Evolutionary conservation across 768 basidiomycete species (phyloP), one percentile per base, ranked within the genome.

Genomic region (Pluteus cervinus): DNA sequence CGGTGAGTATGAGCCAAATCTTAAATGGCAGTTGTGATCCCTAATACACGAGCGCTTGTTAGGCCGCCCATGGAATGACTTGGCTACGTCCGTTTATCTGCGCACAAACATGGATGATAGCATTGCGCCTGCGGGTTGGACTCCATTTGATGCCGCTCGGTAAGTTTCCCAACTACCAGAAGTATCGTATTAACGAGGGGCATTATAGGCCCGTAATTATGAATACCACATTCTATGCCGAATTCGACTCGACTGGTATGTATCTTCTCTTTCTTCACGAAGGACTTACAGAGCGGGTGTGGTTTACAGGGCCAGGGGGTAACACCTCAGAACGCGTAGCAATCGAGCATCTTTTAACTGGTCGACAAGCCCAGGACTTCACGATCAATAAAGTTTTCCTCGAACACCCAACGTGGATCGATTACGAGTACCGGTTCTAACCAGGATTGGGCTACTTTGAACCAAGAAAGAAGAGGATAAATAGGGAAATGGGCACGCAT

Each of bases 11-110:
- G 22, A 23, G 3, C 15, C 22, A 23, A n/a, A 39, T 20, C 1
- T 26, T 20, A 15, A 15, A 3, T 14, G n/a, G 21, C 17, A 12
- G n/a, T 32, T 9, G 12, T 33, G 2, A 22, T 14, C 15, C 21
- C 23, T 15, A 24, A 5, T 14, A 6, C 17, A 11, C 22, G 14
- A 4, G 4, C 11, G 14, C 12, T 8, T 30, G 10, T 9, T 36
- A 61, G 64, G 65, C 4, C 69, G 80, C 3, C 79, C 81, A 0
- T 82, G 81, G 80, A 81, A 79, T 49, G 65, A 72, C 35, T 54
- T 74, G 5, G 73, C 78, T 0, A 66, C 66, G 0, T 69, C 75
- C 0, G 70, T 81, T 1, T 81, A 60, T 42, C 52, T 80, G 6
- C 56, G 55, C 4, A 78, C 69, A 0, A 70, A 65, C 35, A 81